Evolutionary conservation across 257 asterid genomes (phyloP), one percentile per base, ranked within the genome.

Genomic region (Penstemon davidsonii): DNA sequence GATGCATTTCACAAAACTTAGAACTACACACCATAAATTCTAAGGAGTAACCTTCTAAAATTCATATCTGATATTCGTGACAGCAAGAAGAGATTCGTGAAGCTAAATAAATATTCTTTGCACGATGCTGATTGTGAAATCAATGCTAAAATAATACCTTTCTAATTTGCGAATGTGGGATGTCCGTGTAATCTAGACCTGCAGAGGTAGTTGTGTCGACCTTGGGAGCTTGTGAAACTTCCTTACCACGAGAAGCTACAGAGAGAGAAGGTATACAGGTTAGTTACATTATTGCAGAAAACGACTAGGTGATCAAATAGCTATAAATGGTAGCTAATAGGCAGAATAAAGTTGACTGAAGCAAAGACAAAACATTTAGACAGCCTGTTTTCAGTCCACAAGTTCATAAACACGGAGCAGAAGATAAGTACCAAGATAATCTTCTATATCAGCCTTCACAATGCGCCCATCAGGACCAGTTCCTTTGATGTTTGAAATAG

Each of bases 381-480:
- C 11, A 9, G 18, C 68, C 12, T 7, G 12, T 41, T 60, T 18
- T 44, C 25, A 18, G 13, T 10, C 5, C 60, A 69, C 56, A 46
- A 40, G 51, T 56, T 47, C 4, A 39, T 12, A 64, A 50, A 52
- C 55, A 59, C 46, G 57, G 53, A 64, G 41, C 38, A 40, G 15
- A 59, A 72, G 61, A 82, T 33, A 68, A 62, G 57, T 90, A 93
- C 99, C 99, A 67, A 93, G 83, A 84, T 87, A 87, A 67, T 88
- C 96, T 79, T 93, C 99, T 79, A 93, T 75, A 55, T 90, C 99
- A 69, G 96, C 97, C 84, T 93, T 93, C 78, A 93, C 96, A 66
- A 93, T 84, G 75, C 84, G 87, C 12, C 99, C 97, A 71, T 88
- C 97, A 38, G 96, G 92, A 82, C 99, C 99, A 65, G 97, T 90